Evolutionary conservation across 371 early-diverging fungal genomes (phyloP).

Genomic region (Lichtheimia hyalospora): DNA sequence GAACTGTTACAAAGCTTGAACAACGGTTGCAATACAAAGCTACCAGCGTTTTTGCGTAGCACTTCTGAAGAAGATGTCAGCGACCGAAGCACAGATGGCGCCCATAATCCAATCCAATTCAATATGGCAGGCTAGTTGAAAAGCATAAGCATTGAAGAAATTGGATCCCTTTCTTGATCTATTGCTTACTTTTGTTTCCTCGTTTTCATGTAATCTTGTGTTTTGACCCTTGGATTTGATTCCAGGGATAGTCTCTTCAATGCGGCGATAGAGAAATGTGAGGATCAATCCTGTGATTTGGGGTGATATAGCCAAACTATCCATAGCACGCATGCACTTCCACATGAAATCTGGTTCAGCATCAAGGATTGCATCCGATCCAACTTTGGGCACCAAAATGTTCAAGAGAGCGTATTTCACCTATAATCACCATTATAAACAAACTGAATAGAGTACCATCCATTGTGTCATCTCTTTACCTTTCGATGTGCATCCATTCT

Average conservation of each 20-base stretch:
- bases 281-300: slow-evolving; percentile 52
- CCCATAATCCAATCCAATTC: slow-evolving; percentile 44
- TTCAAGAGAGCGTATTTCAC: slow-evolving; percentile 74
- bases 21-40: slow-evolving; percentile 37
- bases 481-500: slow-evolving; percentile 64
- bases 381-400: slow-evolving; percentile 60
- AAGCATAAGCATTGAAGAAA: neutral
- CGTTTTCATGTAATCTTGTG: slow-evolving; percentile 24
- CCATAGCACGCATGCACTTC: slow-evolving; percentile 59
- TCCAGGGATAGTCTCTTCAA: slow-evolving; percentile 40
- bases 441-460: slow-evolving; percentile 34
- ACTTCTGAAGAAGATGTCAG: slow-evolving; percentile 42
- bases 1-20: slow-evolving; percentile 35
- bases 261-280: slow-evolving; percentile 33
- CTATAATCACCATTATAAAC: slow-evolving; percentile 44
- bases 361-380: slow-evolving; percentile 49
- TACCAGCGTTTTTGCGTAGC: slow-evolving; percentile 35
- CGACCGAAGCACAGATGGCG: slow-evolving; percentile 26
- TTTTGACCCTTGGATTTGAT: slow-evolving; percentile 34
- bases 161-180: neutral
- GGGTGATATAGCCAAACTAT: slow-evolving; percentile 67
- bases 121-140: slow-evolving; percentile 6
- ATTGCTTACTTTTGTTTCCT: slow-evolving; percentile 13
- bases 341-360: slow-evolving; percentile 59
- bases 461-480: slow-evolving; percentile 11